A percentile compares a stretch with the other conserved stretches of the same genome.
These are phyloP conservation scores for Myriosclerotinia curreyana DNA, from an alignment of 2,329 filamentous ascomycete species.

Conservation along the genomic window DNA sequence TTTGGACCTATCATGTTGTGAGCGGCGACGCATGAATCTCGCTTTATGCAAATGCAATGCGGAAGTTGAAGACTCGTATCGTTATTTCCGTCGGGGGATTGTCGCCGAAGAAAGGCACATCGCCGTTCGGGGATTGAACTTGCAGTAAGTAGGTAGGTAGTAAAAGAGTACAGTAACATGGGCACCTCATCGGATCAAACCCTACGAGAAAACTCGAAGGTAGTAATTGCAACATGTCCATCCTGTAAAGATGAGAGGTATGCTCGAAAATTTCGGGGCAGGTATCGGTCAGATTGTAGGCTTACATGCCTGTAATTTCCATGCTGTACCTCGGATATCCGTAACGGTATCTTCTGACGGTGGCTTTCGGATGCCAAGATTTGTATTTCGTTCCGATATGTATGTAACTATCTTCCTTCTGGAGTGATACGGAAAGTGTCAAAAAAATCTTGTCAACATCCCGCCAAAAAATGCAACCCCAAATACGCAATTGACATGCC, in stretches of 20 bases:
- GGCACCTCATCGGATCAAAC: not conserved
- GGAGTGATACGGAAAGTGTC: not conserved
- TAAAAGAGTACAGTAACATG: not conserved
- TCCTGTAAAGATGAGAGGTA: not conserved
- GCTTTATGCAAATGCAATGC: slow-evolving; percentile 3
- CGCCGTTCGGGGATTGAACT: slow-evolving; percentile 10
- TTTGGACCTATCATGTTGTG: not conserved
- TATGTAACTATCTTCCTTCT: slow-evolving; percentile 4
- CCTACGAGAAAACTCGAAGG: not conserved
- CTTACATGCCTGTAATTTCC: slow-evolving; percentile 5
- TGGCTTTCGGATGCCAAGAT: not conserved
- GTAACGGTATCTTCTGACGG: not conserved
- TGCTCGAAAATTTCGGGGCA: not conserved
- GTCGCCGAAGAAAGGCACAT: slow-evolving; percentile 2
- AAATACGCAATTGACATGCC: not conserved
- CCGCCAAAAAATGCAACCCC: not conserved
- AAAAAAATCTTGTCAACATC: not conserved
- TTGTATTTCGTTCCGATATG: slow-evolving; percentile 9
- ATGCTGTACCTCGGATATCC: not conserved
- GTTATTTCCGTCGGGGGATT: slow-evolving; percentile 9
- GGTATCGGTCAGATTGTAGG: slow-evolving; percentile 1
- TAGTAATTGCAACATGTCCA: slow-evolving; percentile 13
- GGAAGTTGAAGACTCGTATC: not conserved
- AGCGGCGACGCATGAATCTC: not conserved
- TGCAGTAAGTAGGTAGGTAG: not conserved